These are phyloP conservation scores for Purshia tridentata DNA, from an alignment of 306 rosid species.

Conservation along the genomic window DNA sequence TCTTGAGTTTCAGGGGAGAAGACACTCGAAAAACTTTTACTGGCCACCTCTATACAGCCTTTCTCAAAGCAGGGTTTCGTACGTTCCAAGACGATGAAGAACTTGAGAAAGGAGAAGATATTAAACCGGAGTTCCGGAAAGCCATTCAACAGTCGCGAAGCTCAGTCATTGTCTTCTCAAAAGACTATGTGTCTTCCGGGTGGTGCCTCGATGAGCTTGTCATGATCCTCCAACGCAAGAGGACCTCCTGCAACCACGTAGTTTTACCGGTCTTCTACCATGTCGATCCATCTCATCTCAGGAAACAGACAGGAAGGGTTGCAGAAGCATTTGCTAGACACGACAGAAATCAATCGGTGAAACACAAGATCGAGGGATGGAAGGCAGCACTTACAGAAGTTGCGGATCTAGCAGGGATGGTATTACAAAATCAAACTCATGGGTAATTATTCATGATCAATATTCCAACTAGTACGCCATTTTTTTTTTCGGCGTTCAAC, in stretches of 20 bases:
- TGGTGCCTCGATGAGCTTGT: constrained; percentile 20
- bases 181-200: not conserved
- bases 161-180: constrained; percentile 1
- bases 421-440: not conserved
- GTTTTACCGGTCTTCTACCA: not conserved
- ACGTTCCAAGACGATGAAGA: not conserved
- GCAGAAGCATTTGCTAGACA: not conserved
- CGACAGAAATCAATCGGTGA: not conserved
- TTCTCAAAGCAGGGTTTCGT: not conserved
- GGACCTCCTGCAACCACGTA: not conserved
- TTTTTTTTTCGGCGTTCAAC: too few species aligned
- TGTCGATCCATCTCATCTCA: not conserved
- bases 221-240: not conserved
- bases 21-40: constrained; percentile 8
- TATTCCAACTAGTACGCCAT: too few species aligned
- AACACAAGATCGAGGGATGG: not conserved
- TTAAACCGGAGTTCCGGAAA: not conserved
- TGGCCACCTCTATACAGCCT: constrained; percentile 3
- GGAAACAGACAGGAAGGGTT: not conserved
- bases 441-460: not conserved
- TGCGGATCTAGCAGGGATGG: constrained; percentile 4
- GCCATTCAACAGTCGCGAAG: not conserved
- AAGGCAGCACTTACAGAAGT: not conserved
- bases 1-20: constrained; percentile 18
- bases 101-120: not conserved